Evolutionary conservation across 805 yeast species (phyloP), one percentile per base, ranked within the genome.

Genomic region (Hanseniaspora occidentalis): DNA sequence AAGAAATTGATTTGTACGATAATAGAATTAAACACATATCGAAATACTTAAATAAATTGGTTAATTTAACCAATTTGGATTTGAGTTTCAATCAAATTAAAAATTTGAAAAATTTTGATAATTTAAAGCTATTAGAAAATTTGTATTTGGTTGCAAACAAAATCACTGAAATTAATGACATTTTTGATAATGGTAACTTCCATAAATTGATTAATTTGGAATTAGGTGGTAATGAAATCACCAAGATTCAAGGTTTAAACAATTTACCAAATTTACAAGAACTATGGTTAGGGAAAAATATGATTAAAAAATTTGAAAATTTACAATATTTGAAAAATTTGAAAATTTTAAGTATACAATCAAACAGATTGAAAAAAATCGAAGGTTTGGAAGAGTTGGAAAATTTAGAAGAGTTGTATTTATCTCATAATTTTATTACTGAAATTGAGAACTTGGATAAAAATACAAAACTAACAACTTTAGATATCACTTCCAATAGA

Each of bases 271-370:
- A 69, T 38, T 61, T 92, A 35, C 73, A 75, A 47, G 82, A 88
- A 54, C 64, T 92, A 36, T 92, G 97, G 98, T 66, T 92, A 33
- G 98, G 97, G 36, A 85, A 86, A 54, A 92, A 92, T 60, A 71
- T 71, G 46, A 83, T 92, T 41, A 50, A 70, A 1, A 71, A 63
- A 52, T 60, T 92, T 31, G 70, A 82, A 48, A 80, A 82, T 53
- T 62, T 92, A 41, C 58, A 64, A 25, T 64, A 65, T 7, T 66
- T 92, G 43, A 54, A 57, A 38, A 80, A 80, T 43, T 68, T 92
- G 49, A 72, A 74, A 41, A 73, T 92, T 10, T 66, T 92, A 37
- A 84, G 96, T 1, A 84, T 92, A 43, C 98, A 92, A 60, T 77
- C 94, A 6, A 92, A 92, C 53, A 67, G 82, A 43, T 66, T 92